These are phyloP conservation scores for Lepraria neglecta DNA, from an alignment of 495 filamentous ascomycete genomes.

Conservation along the genomic window DNA sequence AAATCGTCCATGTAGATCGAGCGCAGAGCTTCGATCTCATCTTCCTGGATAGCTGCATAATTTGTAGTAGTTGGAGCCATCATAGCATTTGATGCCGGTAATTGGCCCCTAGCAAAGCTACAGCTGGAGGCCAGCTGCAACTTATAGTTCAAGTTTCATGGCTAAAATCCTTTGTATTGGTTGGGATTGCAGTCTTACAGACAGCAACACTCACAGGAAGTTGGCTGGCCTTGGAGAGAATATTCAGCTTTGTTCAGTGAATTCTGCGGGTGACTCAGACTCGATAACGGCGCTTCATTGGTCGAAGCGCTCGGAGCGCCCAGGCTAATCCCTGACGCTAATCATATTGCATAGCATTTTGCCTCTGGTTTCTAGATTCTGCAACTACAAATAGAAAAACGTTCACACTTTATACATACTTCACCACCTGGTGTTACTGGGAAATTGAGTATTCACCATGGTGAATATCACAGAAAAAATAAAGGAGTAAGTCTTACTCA, in stretches of 20 bases:
- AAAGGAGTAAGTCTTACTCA: conserved; percentile 66
- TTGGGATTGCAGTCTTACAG: not conserved
- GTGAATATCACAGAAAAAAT: conserved; percentile 99
- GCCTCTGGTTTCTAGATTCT: not conserved
- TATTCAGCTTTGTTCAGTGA: too few relatives aligned
- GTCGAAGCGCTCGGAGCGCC: not conserved
- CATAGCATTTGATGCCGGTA: not conserved
- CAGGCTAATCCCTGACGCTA: not conserved
- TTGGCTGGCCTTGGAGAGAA: too few relatives aligned
- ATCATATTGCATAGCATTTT: not conserved
- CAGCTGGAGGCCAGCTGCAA: conserved; percentile 11
- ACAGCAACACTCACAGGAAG: not conserved
- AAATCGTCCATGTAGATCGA: conserved; percentile 95
- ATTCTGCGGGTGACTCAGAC: not conserved
- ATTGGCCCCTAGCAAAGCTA: not conserved
- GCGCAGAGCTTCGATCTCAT: conserved; percentile 79
- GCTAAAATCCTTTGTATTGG: not conserved
- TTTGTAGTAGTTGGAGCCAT: conserved; percentile 45
- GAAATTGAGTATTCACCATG: conserved; percentile 57
- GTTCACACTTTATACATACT: not conserved
- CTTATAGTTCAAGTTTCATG: not conserved
- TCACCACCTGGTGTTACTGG: not conserved
- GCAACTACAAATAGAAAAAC: not conserved
- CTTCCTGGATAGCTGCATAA: conserved; percentile 76
- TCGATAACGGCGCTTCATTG: not conserved